Conservation (phyloP, 2,329 filamentous ascomycete genomes). For the Pyrenochaeta sp. region DNA sequence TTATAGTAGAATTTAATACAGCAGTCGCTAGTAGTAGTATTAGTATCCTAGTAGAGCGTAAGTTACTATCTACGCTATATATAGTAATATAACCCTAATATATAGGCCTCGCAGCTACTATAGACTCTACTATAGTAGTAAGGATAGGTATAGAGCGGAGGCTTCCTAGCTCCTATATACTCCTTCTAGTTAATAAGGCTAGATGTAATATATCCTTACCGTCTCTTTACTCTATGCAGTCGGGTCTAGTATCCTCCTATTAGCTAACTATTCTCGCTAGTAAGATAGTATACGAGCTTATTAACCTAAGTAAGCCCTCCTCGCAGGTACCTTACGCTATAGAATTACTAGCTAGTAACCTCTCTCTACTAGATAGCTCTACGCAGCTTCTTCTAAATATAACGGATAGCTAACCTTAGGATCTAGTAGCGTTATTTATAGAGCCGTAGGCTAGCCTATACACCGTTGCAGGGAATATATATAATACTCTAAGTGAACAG, state of each 20-base stretch:
- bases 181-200: neutral
- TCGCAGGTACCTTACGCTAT: neutral
- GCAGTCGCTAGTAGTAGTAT: neutral
- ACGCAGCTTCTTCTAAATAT: constrained; percentile 2
- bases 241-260: neutral
- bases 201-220: neutral
- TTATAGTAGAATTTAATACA: neutral
- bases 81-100: too few species aligned
- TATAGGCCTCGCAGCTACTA: neutral
- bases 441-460: neutral
- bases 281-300: constrained; percentile 2
- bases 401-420: neutral
- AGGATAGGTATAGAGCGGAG: neutral
- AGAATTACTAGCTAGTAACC: neutral
- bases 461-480: neutral
- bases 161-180: constrained; percentile 1
- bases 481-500: neutral
- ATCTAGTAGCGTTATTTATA: neutral
- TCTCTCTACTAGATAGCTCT: neutral
- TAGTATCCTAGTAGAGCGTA: constrained; percentile 2
- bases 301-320: constrained; percentile 1
- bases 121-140: neutral
- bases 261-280: neutral
- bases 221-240: neutral
- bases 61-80: neutral